Base-by-base conservation (phyloP, 1,284 basidiomycete species). In the Inonotus obliquus region DNA sequence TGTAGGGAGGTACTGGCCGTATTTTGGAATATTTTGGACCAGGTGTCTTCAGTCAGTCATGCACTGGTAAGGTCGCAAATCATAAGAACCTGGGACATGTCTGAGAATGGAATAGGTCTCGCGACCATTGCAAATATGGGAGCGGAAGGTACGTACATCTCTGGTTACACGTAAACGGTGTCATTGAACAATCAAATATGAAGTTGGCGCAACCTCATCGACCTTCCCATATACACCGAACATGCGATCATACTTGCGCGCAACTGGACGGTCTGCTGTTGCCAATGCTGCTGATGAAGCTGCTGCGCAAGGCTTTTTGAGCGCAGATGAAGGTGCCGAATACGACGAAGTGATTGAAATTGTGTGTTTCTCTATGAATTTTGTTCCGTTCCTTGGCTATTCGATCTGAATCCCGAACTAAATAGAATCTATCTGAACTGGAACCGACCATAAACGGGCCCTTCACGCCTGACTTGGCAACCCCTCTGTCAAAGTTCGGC, bases 81-180 rank as follows among this genome's bases (percentile, higher is more conserved):
- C 6, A 21, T 32, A 17, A 59, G 47, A 39, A 48, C 47, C 7
- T 37, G 29, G 19, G 19, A 51, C 57, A 39, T 21, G 5, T 44
- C 17, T 56, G 25, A 19, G 38, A 21, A 57, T 13, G 37, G 45
- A 17, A 60, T 54, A 90, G 89, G 94, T 66, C 76, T 98, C 57
- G 95, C 96, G 0, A 98, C 95, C 4, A 91, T 98, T 65, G 90
- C 93, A 61, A 98, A 98, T 76, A 99, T 99, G 97, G 97, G 97
- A 63, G 97, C 97, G 23, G 97, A 99, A 59, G 55, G 55, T 57
- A 27, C 17, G 55, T 19, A 29, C 10, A 9, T 23, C 9, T 21
- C 25, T 44, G 2, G 45, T 25, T 25, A 25, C 9, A 44, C 25
- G 7, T 25, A 39, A 21, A n/a, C 1, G 14, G 39, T 47, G 11